A percentile compares a stretch with the other conserved stretches of the same genome.
These are phyloP conservation scores for Pseudevernia furfuracea DNA, from an alignment of 495 filamentous ascomycete genomes.

Conservation along the genomic window DNA sequence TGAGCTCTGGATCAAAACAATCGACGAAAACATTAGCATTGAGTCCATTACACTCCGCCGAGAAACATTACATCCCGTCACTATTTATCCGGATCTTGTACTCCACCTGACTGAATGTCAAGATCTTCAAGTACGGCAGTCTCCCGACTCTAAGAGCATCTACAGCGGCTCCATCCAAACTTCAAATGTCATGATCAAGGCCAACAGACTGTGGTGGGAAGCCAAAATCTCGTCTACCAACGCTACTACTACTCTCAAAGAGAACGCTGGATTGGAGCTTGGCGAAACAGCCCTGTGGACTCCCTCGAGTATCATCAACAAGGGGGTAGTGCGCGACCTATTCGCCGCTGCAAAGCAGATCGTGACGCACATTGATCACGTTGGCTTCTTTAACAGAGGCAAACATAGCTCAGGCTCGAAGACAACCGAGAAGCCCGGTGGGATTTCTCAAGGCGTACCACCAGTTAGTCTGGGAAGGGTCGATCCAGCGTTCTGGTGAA, in stretches of 20 bases:
- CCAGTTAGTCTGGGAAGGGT: neutral
- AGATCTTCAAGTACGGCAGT: slow-evolving; percentile 29
- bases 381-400: slow-evolving; percentile 33
- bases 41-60: slow-evolving; percentile 18
- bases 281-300: slow-evolving; percentile 30
- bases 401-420: slow-evolving; percentile 3
- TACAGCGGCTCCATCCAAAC: slow-evolving; percentile 27
- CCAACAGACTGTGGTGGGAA: slow-evolving; percentile 40
- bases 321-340: slow-evolving; percentile 31
- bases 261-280: slow-evolving; percentile 30
- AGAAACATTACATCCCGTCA: slow-evolving; percentile 13
- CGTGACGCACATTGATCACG: slow-evolving; percentile 34
- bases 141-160: slow-evolving; percentile 15
- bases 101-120: slow-evolving; percentile 39
- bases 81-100: slow-evolving; percentile 27
- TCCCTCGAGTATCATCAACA: slow-evolving; percentile 28
- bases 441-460: neutral
- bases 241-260: slow-evolving; percentile 28
- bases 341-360: slow-evolving; percentile 29
- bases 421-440: slow-evolving; percentile 3
- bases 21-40: slow-evolving; percentile 18
- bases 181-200: slow-evolving; percentile 29
- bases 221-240: slow-evolving; percentile 32
- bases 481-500: slow-evolving; percentile 1
- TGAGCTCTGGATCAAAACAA: slow-evolving; percentile 14